Percentiles rank a stretch among this genome's conserved stretches.
phyloP scores from a whole-genome alignment of 768 basidiomycete genomes.

The Leccinum ochraceum region DNA sequence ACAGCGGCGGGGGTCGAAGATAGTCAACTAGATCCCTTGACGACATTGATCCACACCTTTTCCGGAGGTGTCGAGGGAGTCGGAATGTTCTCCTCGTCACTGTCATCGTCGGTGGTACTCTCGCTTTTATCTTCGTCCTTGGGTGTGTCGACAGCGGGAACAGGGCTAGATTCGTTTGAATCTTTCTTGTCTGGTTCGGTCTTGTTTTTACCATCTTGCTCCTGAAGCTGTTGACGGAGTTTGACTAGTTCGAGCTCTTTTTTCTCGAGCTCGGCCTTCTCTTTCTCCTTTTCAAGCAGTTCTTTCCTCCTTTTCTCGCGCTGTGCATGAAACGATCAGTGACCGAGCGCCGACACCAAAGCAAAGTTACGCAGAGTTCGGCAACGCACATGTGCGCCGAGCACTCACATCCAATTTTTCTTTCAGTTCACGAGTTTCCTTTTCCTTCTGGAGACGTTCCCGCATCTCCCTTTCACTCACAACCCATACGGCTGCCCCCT shows the following conservation, averaged over 20 bases:
- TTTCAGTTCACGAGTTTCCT: slow-evolving; percentile 66
- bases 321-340: slow-evolving; percentile 27
- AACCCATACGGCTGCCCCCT: slow-evolving; percentile 71
- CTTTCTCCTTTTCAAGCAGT: slow-evolving; percentile 48
- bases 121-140: slow-evolving; percentile 36
- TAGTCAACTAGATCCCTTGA: slow-evolving; percentile 34
- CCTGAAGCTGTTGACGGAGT: slow-evolving; percentile 52
- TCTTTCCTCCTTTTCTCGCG: slow-evolving; percentile 48
- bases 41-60: slow-evolving; percentile 31
- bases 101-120: slow-evolving; percentile 39
- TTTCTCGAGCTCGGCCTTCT: slow-evolving; percentile 64
- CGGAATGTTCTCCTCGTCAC: slow-evolving; percentile 43
- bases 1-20: slow-evolving; percentile 21
- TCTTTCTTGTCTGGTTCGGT: slow-evolving; percentile 44
- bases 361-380: slow-evolving; percentile 20
- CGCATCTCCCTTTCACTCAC: slow-evolving; percentile 71
- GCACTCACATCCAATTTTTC: slow-evolving; percentile 64
- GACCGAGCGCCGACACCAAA: slow-evolving; percentile 1
- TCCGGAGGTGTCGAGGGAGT: slow-evolving; percentile 33
- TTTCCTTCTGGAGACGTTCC: slow-evolving; percentile 72
- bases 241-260: slow-evolving; percentile 60
- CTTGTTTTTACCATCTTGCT: slow-evolving; percentile 53
- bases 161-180: slow-evolving; percentile 21
- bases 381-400: slow-evolving; percentile 17
- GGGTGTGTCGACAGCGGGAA: slow-evolving; percentile 9